Conservation (phyloP, 495 filamentous ascomycete genomes). For the Tuber melanosporum region DNA sequence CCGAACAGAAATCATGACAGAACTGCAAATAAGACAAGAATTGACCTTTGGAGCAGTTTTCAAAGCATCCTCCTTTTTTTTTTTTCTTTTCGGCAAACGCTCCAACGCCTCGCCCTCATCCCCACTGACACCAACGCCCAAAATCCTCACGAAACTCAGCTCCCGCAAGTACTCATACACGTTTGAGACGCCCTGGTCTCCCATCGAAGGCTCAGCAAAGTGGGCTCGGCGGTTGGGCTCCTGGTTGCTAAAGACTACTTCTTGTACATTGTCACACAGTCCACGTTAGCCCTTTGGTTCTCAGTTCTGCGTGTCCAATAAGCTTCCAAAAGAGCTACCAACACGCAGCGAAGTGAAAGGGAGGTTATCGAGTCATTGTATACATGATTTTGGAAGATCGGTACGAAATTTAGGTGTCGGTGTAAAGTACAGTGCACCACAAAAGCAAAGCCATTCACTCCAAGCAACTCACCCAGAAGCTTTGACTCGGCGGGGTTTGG, state of each 20-base stretch:
- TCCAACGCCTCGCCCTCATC: constrained; percentile 29
- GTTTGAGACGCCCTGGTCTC: constrained; percentile 31
- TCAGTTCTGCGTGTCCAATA: neutral
- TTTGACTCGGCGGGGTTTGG: neutral
- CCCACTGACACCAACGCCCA: constrained; percentile 13
- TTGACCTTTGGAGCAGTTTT: constrained; percentile 40
- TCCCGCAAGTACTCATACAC: constrained; percentile 24
- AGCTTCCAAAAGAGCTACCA: neutral
- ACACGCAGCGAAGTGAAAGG: neutral
- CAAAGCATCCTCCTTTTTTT: constrained; percentile 29
- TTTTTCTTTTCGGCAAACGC: constrained; percentile 30
- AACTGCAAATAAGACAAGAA: constrained; percentile 7
- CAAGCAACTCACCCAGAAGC: neutral
- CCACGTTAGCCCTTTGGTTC: constrained; percentile 14
- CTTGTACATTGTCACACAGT: constrained; percentile 16
- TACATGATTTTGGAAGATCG: neutral
- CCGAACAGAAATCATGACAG: neutral
- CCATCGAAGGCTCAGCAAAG: constrained; percentile 33
- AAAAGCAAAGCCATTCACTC: neutral
- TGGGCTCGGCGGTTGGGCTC: constrained; percentile 26
- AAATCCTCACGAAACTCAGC: constrained; percentile 32
- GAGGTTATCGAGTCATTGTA: neutral
- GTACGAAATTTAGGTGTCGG: neutral
- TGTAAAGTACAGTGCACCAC: neutral
- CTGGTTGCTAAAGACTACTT: constrained; percentile 35